Base-by-base conservation (phyloP, 768 basidiomycete species). In the Tricholoma matsutake region DNA sequence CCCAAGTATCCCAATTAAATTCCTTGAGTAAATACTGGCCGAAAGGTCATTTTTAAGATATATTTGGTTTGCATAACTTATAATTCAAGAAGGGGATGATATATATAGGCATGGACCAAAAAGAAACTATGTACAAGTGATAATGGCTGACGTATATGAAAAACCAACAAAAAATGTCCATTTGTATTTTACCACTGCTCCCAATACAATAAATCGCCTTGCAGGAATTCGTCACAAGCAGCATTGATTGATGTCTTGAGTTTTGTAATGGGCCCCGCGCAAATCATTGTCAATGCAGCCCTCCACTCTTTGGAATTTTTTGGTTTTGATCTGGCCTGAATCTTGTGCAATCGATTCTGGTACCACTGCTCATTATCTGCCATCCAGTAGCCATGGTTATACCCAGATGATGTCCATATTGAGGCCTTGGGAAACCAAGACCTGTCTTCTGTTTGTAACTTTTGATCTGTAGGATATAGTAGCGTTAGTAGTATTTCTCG, bases 351-450 rank as follows among this genome's bases (percentile, higher is more conserved):
- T n/a, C n/a, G n/a, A n/a, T n/a, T n/a, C n/a, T n/a, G n/a, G n/a
- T n/a, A n/a, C n/a, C n/a, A n/a, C n/a, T n/a, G n/a, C n/a, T n/a
- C n/a, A n/a, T n/a, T n/a, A n/a, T n/a, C n/a, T n/a, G n/a, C n/a
- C n/a, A n/a, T n/a, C n/a, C n/a, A n/a, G n/a, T n/a, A n/a, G n/a
- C n/a, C n/a, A n/a, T n/a, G n/a, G n/a, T n/a, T n/a, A n/a, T n/a
- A 47, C 9, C 60, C 55, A 5, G 56, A 61, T 13, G 13, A 22
- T 9, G 16, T 10, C 60, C 60, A 61, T 11, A 32, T 43, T 7
- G 43, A 20, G 6, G 32, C 34, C 13, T 57, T 61, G 13, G 55
- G 60, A 18, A 56, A 61, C 60, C 60, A 61, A 10, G 56, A 61
- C 20, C 14, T 51, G 11, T 61, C 54, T 25, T 51, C 47, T 9